These are phyloP conservation scores for Hypoxylon rickii DNA, from an alignment of 495 filamentous ascomycete species.

Conservation along the genomic window DNA sequence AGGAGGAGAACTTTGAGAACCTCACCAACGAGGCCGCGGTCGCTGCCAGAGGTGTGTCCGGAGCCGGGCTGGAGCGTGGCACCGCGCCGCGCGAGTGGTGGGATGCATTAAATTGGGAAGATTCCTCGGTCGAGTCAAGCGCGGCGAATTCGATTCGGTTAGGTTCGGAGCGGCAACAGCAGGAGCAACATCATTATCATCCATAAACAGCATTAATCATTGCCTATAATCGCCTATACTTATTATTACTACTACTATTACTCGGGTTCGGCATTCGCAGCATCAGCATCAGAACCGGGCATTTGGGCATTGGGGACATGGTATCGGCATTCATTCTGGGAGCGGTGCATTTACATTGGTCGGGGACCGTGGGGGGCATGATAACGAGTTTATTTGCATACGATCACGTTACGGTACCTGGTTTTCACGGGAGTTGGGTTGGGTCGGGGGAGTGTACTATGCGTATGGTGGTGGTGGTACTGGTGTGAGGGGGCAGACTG, in stretches of 20 bases:
- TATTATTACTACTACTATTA: no score
- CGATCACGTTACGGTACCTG: conserved; percentile 9
- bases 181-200: neutral
- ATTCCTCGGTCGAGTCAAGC: neutral
- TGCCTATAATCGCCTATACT: no score
- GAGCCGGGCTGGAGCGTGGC: conserved; percentile 3
- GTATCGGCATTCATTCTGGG: conserved; percentile 5
- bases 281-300: neutral
- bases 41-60: conserved; percentile 25
- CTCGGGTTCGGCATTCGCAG: neutral
- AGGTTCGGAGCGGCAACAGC: neutral
- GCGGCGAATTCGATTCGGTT: neutral
- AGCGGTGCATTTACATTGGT: conserved; percentile 8
- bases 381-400: conserved; percentile 24
- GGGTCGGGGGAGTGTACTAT: neutral
- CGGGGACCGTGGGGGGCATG: conserved; percentile 4
- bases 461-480: neutral
- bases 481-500: neutral
- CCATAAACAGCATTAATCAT: no score
- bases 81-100: conserved; percentile 37
- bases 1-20: conserved; percentile 46
- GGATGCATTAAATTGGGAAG: conserved; percentile 43
- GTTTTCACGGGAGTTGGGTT: neutral
- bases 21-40: conserved; percentile 6
- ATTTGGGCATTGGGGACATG: no score